Base-by-base conservation (phyloP, 352 stramenopile genomes). In the Phytophthora pluvialis region DNA sequence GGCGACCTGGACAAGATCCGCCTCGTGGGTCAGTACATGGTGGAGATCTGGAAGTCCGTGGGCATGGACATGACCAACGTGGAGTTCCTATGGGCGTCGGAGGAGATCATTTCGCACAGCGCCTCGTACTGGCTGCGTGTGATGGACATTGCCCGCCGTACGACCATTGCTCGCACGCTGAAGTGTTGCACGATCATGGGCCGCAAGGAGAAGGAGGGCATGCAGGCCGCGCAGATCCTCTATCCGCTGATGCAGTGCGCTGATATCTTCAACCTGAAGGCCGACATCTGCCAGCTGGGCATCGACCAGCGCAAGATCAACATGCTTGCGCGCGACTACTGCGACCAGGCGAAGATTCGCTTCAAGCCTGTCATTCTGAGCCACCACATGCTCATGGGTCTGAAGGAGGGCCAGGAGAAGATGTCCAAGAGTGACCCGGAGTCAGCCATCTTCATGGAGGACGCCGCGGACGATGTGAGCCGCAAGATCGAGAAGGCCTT, bases 151-250 rank as follows among this genome's bases (percentile, higher is more conserved):
- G 94, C 92, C 54, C 83, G 92, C 26, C 81, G 93, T 45, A 97
- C 93, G 61, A 98, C 89, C 44, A 88, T 98, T 53, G 86, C 88
- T 39, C 88, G 97, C 28, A 99, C 98, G 59, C 94, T 98, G 75
- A 98, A 98, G 71, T 99, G 98, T 81, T 99, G 97, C 76, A 98
- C 98, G 61, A 99, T 99, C 73, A 99, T 99, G 98, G 98, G 98
- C 7, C 84, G 98, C 33, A 90, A 98, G 61, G 86, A 95, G 64
- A 88, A 88, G 55, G 82, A 86, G 21, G 86, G 84, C 56, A 95
- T 98, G 71, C 97, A 91, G n/a, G 83, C 92, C 3, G 96, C 96
- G 26, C 96, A 99, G 75, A 96, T 99, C 33, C 77, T 99, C 56
- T 99, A 99, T 80, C 96, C 97, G 40, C 80, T 98, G 9, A 99